Evolutionary conservation across 2,329 filamentous ascomycete genomes (phyloP).

Genomic region (Apiospora marii): DNA sequence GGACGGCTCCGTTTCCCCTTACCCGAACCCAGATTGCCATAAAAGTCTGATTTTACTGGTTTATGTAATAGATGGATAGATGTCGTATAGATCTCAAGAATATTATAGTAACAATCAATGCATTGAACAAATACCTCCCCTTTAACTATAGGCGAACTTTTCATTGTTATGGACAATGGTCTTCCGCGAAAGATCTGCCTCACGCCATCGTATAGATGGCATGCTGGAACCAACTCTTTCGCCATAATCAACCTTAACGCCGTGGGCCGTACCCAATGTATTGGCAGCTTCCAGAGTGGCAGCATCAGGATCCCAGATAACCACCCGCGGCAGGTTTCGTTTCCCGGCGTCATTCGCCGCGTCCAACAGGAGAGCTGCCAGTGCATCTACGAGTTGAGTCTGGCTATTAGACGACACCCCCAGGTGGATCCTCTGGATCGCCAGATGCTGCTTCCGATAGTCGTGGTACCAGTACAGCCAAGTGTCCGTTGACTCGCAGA

Average conservation of each 20-base stretch:
- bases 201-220: background rate
- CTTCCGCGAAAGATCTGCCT: background rate
- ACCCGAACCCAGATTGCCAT: too few relatives aligned
- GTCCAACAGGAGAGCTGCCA: background rate
- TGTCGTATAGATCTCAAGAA: too few relatives aligned
- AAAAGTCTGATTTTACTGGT: too few relatives aligned
- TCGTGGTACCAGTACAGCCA: constrained; percentile 21
- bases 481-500: background rate
- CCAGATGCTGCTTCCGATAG: background rate
- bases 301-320: background rate
- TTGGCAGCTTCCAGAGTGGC: background rate
- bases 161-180: background rate
- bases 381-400: background rate
- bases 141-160: background rate
- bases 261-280: background rate
- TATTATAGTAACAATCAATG: too few relatives aligned
- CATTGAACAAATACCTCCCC: background rate
- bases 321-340: background rate
- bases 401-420: background rate
- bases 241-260: background rate
- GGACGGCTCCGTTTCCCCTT: too few relatives aligned
- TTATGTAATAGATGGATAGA: too few relatives aligned
- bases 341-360: background rate
- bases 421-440: background rate
- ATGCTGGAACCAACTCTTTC: background rate